Base-by-base conservation (phyloP, 2,329 filamentous ascomycete species). In the Leptosphaerulina australis region DNA sequence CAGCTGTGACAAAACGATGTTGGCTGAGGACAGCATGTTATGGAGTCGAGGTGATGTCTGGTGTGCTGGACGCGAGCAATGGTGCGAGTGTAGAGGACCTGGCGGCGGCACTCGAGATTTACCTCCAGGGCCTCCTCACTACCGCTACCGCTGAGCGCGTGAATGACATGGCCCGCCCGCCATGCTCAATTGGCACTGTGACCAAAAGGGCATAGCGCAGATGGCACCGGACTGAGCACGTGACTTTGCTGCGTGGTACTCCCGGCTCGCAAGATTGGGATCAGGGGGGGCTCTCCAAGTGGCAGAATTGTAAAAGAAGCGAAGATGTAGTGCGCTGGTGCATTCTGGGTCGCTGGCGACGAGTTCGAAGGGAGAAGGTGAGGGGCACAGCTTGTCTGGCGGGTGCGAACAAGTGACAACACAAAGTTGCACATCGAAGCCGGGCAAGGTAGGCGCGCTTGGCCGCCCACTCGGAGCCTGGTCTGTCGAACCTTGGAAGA, bases 1-100 rank as follows among this genome's bases (percentile, higher is more conserved):
- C 56, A 57, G 61, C 45, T 53, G 58, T 43, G 55, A 55, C 44
- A 53, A 48, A 39, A 54, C 31, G 52, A 29, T 39, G 49, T 50
- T 40, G 43, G 33, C 44, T 47, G 55, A 59, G 55, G 53, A 52
- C 56, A 63, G 60, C 70, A 73, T 72, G 55, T 44, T 71, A 58
- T 53, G 60, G 50, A 34, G 46, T 48, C 44, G 49, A 39, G 44
- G 45, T 30, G 45, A 39, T 39, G 56, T 56, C 44, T 55, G 53
- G 48, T 29, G 55, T 46, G 53, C 41, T 56, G 59, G 39, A 52
- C 45, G 44, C 55, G 40, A 44, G 55, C 66, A 69, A 69, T 69
- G 65, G 54, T 30, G 58, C 55, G 55, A 51, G 53, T 45, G 58
- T 30, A 52, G 56, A 58, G 47, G 57, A 60, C 61, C 58, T 63